A percentile compares a stretch with the other conserved stretches of the same genome.
These are phyloP conservation scores for Colletotrichum noveboracense DNA, from an alignment of 2,329 filamentous ascomycete genomes.

Conservation along the genomic window DNA sequence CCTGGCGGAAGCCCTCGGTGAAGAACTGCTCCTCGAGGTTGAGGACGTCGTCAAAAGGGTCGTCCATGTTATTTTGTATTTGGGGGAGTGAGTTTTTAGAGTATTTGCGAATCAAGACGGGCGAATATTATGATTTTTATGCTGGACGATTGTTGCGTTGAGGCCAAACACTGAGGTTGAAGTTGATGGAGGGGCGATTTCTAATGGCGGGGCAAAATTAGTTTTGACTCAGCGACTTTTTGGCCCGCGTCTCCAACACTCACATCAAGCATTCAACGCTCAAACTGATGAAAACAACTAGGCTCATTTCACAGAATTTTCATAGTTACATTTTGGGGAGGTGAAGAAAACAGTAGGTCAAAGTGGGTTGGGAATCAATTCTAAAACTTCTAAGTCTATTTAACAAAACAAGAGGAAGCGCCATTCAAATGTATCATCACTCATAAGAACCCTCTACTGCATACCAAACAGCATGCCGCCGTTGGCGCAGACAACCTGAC, in stretches of 20 bases:
- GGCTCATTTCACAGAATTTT: background rate
- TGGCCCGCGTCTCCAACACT: conserved; percentile 7
- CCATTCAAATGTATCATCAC: background rate
- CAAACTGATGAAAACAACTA: background rate
- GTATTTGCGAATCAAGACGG: no score
- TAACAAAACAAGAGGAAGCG: background rate
- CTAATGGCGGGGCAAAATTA: conserved; percentile 15
- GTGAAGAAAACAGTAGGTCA: background rate
- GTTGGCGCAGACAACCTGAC: conserved; percentile 80
- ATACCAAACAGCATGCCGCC: conserved; percentile 66
- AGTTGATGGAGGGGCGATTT: conserved; percentile 12
- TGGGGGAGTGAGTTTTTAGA: no score
- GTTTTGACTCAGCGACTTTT: conserved; percentile 17
- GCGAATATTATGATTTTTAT: no score
- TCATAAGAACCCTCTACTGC: conserved; percentile 24
- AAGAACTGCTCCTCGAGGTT: conserved; percentile 76
- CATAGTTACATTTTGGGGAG: background rate
- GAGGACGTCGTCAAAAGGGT: conserved; percentile 62
- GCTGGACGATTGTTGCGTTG: background rate
- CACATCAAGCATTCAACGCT: background rate
- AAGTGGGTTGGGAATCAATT: background rate
- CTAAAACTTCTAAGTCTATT: conserved; percentile 4
- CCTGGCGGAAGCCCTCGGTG: conserved; percentile 78
- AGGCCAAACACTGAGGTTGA: background rate
- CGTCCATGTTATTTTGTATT: conserved; percentile 31